Evolutionary conservation across 495 filamentous ascomycete species (phyloP).

Genomic region (Aspergillus homomorphus): DNA sequence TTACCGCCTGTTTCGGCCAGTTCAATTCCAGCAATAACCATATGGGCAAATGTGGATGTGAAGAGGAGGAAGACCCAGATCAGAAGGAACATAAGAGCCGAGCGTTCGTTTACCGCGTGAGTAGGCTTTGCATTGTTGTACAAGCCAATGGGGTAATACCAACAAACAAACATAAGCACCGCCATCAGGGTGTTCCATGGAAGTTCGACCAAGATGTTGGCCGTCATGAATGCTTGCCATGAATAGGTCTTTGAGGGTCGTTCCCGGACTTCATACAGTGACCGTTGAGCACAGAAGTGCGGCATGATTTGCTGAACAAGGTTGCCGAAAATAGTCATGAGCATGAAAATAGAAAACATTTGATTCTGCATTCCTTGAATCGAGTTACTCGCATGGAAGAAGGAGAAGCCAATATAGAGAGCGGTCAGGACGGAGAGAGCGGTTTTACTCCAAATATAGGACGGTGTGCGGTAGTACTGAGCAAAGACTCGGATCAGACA

Average conservation of each 20-base stretch:
- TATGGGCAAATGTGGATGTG: constrained; percentile 55
- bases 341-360: constrained; percentile 78
- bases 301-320: constrained; percentile 71
- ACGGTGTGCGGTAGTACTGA: constrained; percentile 51
- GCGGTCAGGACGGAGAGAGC: constrained; percentile 37
- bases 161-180: constrained; percentile 54
- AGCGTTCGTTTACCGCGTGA: constrained; percentile 35
- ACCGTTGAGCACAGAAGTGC: constrained; percentile 58
- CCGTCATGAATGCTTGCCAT: constrained; percentile 70
- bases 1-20: constrained; percentile 40
- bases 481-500: constrained; percentile 45
- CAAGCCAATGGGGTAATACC: constrained; percentile 60
- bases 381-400: constrained; percentile 64
- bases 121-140: constrained; percentile 38
- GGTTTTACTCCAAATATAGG: constrained; percentile 48
- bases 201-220: constrained; percentile 64
- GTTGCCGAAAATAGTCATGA: constrained; percentile 70
- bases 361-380: constrained; percentile 80
- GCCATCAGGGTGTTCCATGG: constrained; percentile 60
- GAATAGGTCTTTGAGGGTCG: constrained; percentile 73
- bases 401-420: constrained; percentile 82
- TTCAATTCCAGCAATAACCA: constrained; percentile 33
- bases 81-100: constrained; percentile 51
- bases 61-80: constrained; percentile 15
- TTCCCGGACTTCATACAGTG: constrained; percentile 78